Evolutionary conservation across 1,139 yeast species (phyloP), one percentile per base, ranked within the genome.

Genomic region (Nakaseomyces sp.): DNA sequence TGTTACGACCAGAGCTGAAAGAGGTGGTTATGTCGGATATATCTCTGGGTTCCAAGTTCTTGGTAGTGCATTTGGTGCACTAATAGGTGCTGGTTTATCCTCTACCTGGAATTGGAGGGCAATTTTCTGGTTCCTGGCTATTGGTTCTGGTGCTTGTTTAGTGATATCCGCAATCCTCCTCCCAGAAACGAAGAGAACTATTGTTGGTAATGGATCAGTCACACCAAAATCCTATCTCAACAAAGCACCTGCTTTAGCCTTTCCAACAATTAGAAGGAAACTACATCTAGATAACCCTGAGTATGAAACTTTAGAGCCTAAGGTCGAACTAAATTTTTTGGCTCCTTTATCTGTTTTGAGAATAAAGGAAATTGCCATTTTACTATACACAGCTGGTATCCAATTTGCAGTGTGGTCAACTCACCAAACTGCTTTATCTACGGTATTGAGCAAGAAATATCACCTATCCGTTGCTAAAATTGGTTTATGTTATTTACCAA

Each of bases 11-110:
- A 66, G 79, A 36, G 67, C 67, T 13, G 77, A 79, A 47, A 69
- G 95, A 46, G 95, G 93, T 7, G 70, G 74, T 9, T 73, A 71
- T 46, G 72, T 79, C 40, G 89, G 91, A 0, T 56, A 77, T 16
- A 72, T 76, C 2, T 63, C 74, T 13, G 93, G 93, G 0, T 64
- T 79, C n/a, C 73, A 79, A 3, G 69, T 82, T 7, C 56, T 82
- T 16, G 94, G 93, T 1, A 82, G 79, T 54, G 87, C 86, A 0
- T 69, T 83, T 48, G 89, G 94, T 5, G 87, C 93, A 0, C 64
- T 85, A 10, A 64, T 85, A 20, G 95, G 95, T 17, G 83, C 89
- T 6, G 76, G 73, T 0, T 60, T 85, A 30, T 74, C 79, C 2
- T 64, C 74, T 2, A 61, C 71, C 15, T 75, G 81, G 69, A 72